A percentile compares a stretch with the other conserved stretches of the same genome.
Conservation (phyloP, 495 filamentous ascomycete genomes). For the Platismatia glauca region DNA sequence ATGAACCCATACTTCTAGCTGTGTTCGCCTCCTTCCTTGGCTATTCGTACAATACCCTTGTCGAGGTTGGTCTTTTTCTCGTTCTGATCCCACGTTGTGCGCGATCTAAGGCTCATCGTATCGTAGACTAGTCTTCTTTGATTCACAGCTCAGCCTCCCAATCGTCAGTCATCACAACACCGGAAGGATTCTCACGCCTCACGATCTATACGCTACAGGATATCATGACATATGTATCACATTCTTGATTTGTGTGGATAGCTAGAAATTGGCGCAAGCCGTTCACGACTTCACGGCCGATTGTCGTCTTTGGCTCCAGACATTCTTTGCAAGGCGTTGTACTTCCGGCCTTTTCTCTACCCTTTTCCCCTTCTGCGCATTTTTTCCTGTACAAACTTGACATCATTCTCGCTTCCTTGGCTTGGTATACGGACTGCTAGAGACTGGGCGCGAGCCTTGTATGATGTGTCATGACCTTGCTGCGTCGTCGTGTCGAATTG, state of each 20-base stretch:
- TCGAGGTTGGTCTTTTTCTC: neutral
- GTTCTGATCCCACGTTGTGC: neutral
- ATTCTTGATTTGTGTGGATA: neutral
- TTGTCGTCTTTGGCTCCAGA: neutral
- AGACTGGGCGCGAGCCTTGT: neutral
- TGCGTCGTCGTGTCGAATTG: neutral
- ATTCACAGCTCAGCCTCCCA: neutral
- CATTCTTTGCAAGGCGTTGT: neutral
- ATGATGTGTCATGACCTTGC: neutral
- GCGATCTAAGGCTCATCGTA: neutral
- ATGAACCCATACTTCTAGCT: neutral
- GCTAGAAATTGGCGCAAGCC: neutral
- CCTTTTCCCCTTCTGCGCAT: neutral
- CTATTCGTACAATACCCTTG: neutral
- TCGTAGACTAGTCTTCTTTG: neutral
- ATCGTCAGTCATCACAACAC: neutral
- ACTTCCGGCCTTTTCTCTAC: neutral
- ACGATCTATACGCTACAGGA: neutral
- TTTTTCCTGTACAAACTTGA: neutral
- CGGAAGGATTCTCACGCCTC: neutral
- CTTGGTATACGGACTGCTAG: neutral
- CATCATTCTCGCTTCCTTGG: neutral
- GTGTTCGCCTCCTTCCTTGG: neutral
- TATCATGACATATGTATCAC: neutral
- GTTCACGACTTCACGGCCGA: neutral